Base-by-base conservation (phyloP, 2,329 filamentous ascomycete species). In the Gnomoniopsis sp. region DNA sequence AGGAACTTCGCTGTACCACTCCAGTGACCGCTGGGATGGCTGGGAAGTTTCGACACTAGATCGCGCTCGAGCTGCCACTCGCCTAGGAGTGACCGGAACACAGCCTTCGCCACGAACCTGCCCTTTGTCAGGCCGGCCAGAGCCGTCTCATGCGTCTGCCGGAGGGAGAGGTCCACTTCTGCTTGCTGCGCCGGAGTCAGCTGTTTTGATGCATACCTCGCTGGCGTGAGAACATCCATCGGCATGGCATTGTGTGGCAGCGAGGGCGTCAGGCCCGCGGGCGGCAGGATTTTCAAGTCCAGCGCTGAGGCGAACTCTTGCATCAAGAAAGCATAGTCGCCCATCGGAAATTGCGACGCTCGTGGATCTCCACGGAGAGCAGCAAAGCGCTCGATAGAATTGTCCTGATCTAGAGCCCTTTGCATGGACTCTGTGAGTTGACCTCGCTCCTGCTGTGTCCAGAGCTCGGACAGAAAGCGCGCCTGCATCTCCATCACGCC, bases 401-500 rank as follows among this genome's bases (percentile, higher is more conserved):
- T 69, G 56, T 83, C 80, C 0, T 71, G 65, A 4, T 67, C 62
- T 12, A 85, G 69, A 3, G 81, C 79, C 1, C 69, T 64, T 10
- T 66, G 56, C 3, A 84, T 66, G 0, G 65, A 58, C 0, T 66
- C 3, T 65, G 69, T 52, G 38, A 68, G 54, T 49, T 66, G 34
- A 57, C 65, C 66, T 1, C 69, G 64, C 0, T 70, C 44, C 1
- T 70, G 65, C 1, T 71, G 47, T 3, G 67, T 72, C 88, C 89
- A 93, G 12, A 84, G 69, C 14, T 80, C 71, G 0, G 86, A 79
- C 6, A 93, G 74, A 62, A 89, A 81, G 1, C 88, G 82, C 2
- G 90, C 87, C 72, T 96, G 91, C 88, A 92, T 90, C 70, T 95
- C 90, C 81, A 93, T 91, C 0, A 92, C 86, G 1, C 88, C 88